Evolutionary conservation across 2,329 filamentous ascomycete genomes (phyloP).

Genomic region (Sphaerostilbella broomeana): DNA sequence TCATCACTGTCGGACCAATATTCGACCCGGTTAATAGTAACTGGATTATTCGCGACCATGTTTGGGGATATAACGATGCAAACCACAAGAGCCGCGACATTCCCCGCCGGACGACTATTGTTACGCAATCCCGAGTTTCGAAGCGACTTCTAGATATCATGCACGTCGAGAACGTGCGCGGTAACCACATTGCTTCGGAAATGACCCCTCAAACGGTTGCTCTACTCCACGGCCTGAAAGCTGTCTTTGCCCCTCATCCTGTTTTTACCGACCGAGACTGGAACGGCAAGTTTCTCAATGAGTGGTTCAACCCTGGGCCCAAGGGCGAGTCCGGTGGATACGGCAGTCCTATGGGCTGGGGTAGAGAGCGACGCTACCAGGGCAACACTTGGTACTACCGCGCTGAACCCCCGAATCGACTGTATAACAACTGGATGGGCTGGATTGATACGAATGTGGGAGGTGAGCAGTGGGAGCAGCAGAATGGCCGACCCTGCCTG

Average conservation of each 20-base stretch:
- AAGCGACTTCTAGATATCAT: conserved; percentile 66
- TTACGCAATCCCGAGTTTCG: conserved; percentile 68
- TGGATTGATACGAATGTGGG: conserved; percentile 50
- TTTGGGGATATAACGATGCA: conserved; percentile 57
- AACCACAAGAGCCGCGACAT: conserved; percentile 47
- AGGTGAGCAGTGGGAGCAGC: conserved; percentile 49
- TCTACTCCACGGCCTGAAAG: conserved; percentile 71
- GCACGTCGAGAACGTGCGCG: conserved; percentile 67
- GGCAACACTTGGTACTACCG: conserved; percentile 58
- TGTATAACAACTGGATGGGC: conserved; percentile 60
- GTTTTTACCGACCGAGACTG: conserved; percentile 74
- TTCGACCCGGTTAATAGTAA: conserved; percentile 67
- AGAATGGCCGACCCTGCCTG: conserved; percentile 50
- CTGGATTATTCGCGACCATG: conserved; percentile 64
- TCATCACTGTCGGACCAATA: conserved; percentile 70
- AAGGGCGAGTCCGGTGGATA: conserved; percentile 48
- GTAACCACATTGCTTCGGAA: conserved; percentile 71
- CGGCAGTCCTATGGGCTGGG: conserved; percentile 54
- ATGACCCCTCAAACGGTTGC: conserved; percentile 71
- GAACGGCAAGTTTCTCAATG: conserved; percentile 46
- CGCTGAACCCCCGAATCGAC: conserved; percentile 47
- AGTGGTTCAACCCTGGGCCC: conserved; percentile 55
- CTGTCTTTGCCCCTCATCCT: conserved; percentile 70
- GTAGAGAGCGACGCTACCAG: conserved; percentile 49
- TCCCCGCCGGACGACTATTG: conserved; percentile 68